A percentile compares a stretch with the other conserved stretches of the same genome.
Conservation (phyloP, 2,329 filamentous ascomycete species). For the Sclerotinia nivalis region DNA sequence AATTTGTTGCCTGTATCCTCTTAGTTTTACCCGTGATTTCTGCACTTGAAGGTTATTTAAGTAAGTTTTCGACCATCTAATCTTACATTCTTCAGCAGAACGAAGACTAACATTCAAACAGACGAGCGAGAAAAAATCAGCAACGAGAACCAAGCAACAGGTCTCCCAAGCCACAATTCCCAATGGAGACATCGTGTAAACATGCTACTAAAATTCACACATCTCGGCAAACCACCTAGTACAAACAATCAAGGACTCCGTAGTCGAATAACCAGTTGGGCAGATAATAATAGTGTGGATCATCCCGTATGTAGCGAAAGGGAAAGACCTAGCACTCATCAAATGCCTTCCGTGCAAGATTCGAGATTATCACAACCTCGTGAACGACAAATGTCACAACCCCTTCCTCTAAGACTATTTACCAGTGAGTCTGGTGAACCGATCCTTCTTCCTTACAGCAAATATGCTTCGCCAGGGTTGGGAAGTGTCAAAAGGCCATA, state of each 20-base stretch:
- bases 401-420: background rate
- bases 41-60: constrained; percentile 10
- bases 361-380: background rate
- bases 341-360: background rate
- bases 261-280: background rate
- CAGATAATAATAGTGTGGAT: background rate
- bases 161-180: background rate
- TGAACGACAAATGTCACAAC: background rate
- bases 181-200: constrained; percentile 2
- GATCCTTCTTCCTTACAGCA: background rate
- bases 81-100: too few relatives aligned
- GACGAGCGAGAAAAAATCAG: constrained; percentile 10
- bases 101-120: background rate
- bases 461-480: background rate
- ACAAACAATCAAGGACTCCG: background rate
- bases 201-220: background rate
- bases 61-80: background rate
- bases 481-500: background rate
- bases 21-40: constrained; percentile 6
- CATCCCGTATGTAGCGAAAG: background rate
- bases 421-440: background rate
- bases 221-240: background rate
- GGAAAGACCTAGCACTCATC: background rate
- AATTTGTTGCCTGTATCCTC: constrained; percentile 12
- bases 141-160: background rate